phyloP scores from a whole-genome alignment of 1,284 basidiomycete species.

The Trametes sp. region DNA sequence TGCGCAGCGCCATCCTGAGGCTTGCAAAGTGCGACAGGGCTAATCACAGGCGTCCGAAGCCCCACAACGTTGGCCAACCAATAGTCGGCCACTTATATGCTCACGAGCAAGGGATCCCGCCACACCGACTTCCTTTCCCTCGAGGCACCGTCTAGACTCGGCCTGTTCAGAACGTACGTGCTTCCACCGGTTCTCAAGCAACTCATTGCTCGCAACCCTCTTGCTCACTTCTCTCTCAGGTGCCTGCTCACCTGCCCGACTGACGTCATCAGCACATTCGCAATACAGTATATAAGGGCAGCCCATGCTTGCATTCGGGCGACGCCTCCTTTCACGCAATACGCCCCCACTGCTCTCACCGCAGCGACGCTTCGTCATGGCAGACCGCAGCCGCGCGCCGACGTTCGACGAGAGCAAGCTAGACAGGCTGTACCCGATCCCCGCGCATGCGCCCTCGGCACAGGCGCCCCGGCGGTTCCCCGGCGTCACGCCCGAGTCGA shows the following conservation, averaged over 20 bases:
- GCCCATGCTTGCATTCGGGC: neutral
- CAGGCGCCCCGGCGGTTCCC: constrained; percentile 47
- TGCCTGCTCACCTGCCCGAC: neutral
- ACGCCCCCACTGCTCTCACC: neutral
- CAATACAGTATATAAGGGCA: neutral
- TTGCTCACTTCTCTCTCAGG: neutral
- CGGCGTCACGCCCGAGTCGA: constrained; percentile 56
- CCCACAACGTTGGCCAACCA: neutral
- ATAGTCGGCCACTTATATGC: neutral
- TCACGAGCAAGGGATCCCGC: neutral
- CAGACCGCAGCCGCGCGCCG: neutral
- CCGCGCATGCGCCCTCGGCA: constrained; percentile 15
- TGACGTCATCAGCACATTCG: neutral
- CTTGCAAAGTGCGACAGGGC: too few relatives aligned
- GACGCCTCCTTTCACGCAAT: neutral
- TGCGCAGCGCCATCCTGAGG: too few relatives aligned
- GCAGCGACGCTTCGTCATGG: neutral
- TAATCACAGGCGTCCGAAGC: too few relatives aligned
- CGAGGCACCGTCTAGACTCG: neutral
- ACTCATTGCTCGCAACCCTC: neutral
- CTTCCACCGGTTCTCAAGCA: neutral
- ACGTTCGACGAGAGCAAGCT: constrained; percentile 13
- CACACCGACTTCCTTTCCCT: neutral
- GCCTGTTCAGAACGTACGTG: neutral
- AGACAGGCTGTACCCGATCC: constrained; percentile 31